A percentile compares a stretch with the other conserved stretches of the same genome.
These are phyloP conservation scores for Pseudogymnoascus sp. DNA, from an alignment of 2,329 filamentous ascomycete genomes.

Conservation along the genomic window DNA sequence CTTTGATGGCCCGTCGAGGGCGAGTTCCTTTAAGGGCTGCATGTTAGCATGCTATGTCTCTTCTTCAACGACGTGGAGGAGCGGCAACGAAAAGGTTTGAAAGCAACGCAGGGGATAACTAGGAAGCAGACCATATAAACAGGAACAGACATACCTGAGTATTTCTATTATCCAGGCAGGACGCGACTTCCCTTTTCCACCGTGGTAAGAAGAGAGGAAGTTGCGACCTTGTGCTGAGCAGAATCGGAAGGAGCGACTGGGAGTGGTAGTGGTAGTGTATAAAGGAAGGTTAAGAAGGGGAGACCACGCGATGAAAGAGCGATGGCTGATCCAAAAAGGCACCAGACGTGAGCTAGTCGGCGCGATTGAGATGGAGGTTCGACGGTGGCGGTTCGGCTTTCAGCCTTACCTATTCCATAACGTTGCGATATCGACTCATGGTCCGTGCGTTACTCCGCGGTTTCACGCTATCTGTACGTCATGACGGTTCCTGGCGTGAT, in stretches of 20 bases:
- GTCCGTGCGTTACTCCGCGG: not conserved
- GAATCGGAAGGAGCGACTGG: not conserved
- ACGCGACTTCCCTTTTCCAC: constrained; percentile 4
- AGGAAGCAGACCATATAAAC: constrained; percentile 8
- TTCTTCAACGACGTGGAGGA: not conserved
- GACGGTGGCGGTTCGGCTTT: not conserved
- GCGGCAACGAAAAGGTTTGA: not conserved
- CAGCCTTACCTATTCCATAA: constrained; percentile 1
- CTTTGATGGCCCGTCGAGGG: constrained; percentile 9
- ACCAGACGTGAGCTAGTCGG: constrained; percentile 7
- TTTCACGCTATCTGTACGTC: constrained; percentile 1
- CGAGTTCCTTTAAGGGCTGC: not conserved
- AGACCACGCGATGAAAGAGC: not conserved
- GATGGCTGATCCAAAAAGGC: not conserved
- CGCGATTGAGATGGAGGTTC: constrained; percentile 9
- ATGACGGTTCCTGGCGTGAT: not conserved
- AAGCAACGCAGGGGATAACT: constrained; percentile 2
- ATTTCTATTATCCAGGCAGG: constrained; percentile 8
- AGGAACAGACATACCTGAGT: constrained; percentile 10
- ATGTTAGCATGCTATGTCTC: not conserved
- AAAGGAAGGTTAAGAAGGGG: not conserved
- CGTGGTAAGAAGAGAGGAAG: constrained; percentile 5
- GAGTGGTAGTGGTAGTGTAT: not conserved
- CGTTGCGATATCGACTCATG: not conserved
- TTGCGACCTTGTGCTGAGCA: constrained; percentile 2